phyloP scores from a whole-genome alignment of 257 asterid genomes.

The Solanum piurae region DNA sequence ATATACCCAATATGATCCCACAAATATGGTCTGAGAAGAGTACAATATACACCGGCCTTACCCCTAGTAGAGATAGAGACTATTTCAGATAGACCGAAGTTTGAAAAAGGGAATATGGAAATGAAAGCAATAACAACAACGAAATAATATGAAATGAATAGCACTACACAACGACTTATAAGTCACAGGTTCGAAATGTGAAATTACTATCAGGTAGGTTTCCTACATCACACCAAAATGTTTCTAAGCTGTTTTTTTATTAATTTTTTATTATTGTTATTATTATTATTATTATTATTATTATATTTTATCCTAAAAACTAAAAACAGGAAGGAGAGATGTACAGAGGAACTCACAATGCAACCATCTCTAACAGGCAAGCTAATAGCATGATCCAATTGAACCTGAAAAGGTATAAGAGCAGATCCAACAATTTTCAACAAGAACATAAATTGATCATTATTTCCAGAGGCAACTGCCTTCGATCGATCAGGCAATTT shows the following conservation, averaged over 20 bases:
- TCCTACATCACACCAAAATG: not conserved
- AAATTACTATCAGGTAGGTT: not conserved
- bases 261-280: too few relatives aligned
- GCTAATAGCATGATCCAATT: conserved; percentile 38
- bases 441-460: conserved; percentile 65
- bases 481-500: conserved; percentile 21
- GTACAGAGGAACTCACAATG: conserved; percentile 33
- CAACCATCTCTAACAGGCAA: conserved; percentile 50
- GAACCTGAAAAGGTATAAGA: conserved; percentile 63
- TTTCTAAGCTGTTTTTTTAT: too few relatives aligned
- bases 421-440: conserved; percentile 78
- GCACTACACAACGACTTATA: not conserved
- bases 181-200: not conserved
- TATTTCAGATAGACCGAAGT: not conserved
- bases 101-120: not conserved
- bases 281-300: too few relatives aligned
- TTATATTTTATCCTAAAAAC: not conserved
- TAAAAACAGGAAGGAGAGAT: not conserved
- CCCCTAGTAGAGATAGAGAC: not conserved
- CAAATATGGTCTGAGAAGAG: not conserved
- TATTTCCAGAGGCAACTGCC: conserved; percentile 9
- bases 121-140: not conserved
- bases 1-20: not conserved
- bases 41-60: not conserved
- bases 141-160: not conserved